Conservation (phyloP, 2,329 filamentous ascomycete genomes). For the Talaromyces sp. region DNA sequence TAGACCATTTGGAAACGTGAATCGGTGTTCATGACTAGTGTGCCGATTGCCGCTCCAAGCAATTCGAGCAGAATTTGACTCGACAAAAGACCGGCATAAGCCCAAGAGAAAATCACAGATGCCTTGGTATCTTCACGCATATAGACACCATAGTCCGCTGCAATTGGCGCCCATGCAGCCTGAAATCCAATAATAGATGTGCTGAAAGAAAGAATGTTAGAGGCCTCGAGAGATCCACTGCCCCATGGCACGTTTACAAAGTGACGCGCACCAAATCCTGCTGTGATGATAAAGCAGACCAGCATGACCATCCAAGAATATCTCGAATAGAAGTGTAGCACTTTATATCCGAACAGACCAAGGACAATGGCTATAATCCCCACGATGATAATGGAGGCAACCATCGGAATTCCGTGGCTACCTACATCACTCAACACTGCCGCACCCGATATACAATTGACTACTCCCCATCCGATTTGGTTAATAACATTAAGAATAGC, state of each 20-base stretch:
- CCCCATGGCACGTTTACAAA: slow-evolving; percentile 2
- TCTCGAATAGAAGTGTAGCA: background rate
- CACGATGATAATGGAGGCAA: background rate
- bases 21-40: background rate
- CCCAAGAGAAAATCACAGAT: background rate
- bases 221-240: background rate
- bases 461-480: background rate
- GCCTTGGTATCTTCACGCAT: background rate
- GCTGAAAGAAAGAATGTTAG: background rate
- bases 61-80: background rate
- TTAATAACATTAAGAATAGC: slow-evolving; percentile 3
- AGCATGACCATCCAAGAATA: slow-evolving; percentile 6
- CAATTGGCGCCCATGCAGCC: background rate
- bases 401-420: background rate
- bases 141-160: slow-evolving; percentile 2
- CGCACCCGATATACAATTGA: background rate
- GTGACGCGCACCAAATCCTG: slow-evolving; percentile 3
- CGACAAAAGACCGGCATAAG: background rate
- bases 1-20: background rate
- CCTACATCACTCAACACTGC: background rate
- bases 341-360: background rate
- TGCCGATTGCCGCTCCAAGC: slow-evolving; percentile 5
- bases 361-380: background rate
- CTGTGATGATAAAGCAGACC: background rate
- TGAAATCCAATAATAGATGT: slow-evolving; percentile 7